Evolutionary conservation across 2,329 filamentous ascomycete species (phyloP).

Genomic region (Sclerotinia nivalis): DNA sequence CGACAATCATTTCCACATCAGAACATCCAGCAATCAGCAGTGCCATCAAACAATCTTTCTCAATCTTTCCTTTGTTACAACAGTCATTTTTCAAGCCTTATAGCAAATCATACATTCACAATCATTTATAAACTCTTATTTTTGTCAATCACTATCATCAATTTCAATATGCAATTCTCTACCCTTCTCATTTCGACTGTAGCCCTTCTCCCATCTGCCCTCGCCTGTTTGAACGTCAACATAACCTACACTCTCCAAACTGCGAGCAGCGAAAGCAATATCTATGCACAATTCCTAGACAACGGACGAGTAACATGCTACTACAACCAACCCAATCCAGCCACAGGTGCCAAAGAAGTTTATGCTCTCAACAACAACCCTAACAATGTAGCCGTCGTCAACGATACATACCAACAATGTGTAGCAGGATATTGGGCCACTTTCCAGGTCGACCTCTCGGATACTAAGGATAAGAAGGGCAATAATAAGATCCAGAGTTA

Average conservation of each 20-base stretch:
- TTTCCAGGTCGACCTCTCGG: background rate
- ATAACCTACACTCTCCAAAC: background rate
- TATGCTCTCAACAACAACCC: background rate
- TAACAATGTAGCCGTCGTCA: background rate
- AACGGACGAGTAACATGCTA: background rate
- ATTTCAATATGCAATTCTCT: constrained; percentile 9
- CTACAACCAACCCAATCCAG: background rate
- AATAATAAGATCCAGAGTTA: background rate
- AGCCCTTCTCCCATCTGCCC: background rate
- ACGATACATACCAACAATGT: background rate
- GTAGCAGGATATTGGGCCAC: background rate
- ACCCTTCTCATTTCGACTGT: background rate
- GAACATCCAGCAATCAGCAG: constrained; percentile 3
- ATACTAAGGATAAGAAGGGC: background rate
- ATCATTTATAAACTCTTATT: background rate
- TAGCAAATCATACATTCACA: background rate
- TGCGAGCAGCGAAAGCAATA: background rate
- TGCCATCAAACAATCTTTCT: background rate
- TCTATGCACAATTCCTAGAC: background rate
- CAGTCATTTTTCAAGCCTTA: background rate
- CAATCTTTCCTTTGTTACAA: background rate
- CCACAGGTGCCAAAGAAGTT: background rate
- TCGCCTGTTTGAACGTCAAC: background rate
- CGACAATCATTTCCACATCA: constrained; percentile 6
- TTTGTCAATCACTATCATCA: background rate